Percentiles rank a stretch among this genome's conserved stretches.
These are phyloP conservation scores for Zymoseptoria pseudotritici DNA, from an alignment of 2,329 filamentous ascomycete species.

Conservation along the genomic window DNA sequence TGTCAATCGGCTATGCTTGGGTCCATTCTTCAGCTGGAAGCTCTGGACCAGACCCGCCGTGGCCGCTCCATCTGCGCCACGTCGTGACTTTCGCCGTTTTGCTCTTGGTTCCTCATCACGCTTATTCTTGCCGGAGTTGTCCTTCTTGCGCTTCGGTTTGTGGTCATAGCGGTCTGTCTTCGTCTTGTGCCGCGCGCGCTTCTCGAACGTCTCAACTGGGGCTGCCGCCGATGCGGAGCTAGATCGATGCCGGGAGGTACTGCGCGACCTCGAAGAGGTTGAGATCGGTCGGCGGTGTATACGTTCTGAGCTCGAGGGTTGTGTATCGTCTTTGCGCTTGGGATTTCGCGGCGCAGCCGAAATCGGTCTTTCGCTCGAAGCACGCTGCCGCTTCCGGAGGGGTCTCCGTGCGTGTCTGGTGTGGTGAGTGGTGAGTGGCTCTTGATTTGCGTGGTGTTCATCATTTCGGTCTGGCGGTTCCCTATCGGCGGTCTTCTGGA, in stretches of 20 bases:
- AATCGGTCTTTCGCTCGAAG: constrained; percentile 29
- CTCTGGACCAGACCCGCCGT: constrained; percentile 33
- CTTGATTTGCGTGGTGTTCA: constrained; percentile 11
- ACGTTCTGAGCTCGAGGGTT: constrained; percentile 8
- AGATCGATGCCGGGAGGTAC: background rate
- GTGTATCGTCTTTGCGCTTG: background rate
- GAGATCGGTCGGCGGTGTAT: constrained; percentile 3
- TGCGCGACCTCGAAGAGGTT: constrained; percentile 1
- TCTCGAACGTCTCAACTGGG: constrained; percentile 31
- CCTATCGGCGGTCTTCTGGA: constrained; percentile 35
- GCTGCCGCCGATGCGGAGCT: constrained; percentile 1
- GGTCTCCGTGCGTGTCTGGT: constrained; percentile 7
- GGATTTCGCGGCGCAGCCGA: background rate
- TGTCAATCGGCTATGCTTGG: constrained; percentile 38
- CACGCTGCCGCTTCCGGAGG: constrained; percentile 27
- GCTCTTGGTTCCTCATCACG: constrained; percentile 13
- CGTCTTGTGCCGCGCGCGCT: constrained; percentile 41
- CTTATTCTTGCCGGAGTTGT: constrained; percentile 10
- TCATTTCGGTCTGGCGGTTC: constrained; percentile 24
- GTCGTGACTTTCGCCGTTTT: constrained; percentile 30
- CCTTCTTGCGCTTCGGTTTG: constrained; percentile 29
- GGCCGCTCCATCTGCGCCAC: constrained; percentile 31
- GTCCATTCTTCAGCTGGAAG: constrained; percentile 40
- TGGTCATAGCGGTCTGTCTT: constrained; percentile 39
- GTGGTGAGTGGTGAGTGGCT: background rate